Percentiles rank a stretch among this genome's conserved stretches.
phyloP scores from a whole-genome alignment of 2,329 filamentous ascomycete genomes.

The Anisogramma anomala region DNA sequence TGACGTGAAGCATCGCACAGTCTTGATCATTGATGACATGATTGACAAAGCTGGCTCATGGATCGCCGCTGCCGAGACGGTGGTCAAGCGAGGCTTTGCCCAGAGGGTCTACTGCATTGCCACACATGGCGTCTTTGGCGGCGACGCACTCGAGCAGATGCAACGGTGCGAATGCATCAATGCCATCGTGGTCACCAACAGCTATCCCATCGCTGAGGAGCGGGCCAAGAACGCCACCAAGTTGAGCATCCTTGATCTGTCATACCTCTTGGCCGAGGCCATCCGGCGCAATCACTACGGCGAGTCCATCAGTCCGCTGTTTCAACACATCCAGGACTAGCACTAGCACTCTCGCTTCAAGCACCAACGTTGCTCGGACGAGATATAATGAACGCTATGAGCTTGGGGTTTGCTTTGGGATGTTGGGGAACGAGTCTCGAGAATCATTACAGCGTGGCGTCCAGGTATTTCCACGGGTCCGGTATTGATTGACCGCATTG shows the following conservation, averaged over 20 bases:
- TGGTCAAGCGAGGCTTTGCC: conserved; percentile 82
- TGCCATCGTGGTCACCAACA: conserved; percentile 90
- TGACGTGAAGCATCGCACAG: conserved; percentile 75
- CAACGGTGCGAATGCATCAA: conserved; percentile 90
- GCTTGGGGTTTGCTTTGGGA: background rate
- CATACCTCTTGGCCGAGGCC: conserved; percentile 76
- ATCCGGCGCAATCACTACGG: conserved; percentile 95
- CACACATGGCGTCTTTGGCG: conserved; percentile 88
- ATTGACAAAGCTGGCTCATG: conserved; percentile 95
- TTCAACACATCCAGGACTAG: conserved; percentile 53
- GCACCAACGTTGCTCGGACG: background rate
- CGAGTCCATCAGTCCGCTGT: conserved; percentile 63
- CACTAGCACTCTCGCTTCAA: conserved; percentile 29
- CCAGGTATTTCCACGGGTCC: conserved; percentile 8
- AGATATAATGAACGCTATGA: background rate
- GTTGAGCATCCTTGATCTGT: conserved; percentile 80
- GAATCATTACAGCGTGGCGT: conserved; percentile 11
- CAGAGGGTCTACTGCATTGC: conserved; percentile 97
- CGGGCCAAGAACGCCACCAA: conserved; percentile 63
- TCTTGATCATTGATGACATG: conserved; percentile 97
- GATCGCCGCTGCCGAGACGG: conserved; percentile 95
- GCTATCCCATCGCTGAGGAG: conserved; percentile 77
- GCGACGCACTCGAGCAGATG: conserved; percentile 79
- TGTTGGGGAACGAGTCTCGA: conserved; percentile 1
- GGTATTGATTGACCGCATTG: conserved; percentile 5